Percentiles rank a stretch among this genome's conserved stretches.
phyloP scores from a whole-genome alignment of 2,329 filamentous ascomycete genomes.

The Venturia carpophila region DNA sequence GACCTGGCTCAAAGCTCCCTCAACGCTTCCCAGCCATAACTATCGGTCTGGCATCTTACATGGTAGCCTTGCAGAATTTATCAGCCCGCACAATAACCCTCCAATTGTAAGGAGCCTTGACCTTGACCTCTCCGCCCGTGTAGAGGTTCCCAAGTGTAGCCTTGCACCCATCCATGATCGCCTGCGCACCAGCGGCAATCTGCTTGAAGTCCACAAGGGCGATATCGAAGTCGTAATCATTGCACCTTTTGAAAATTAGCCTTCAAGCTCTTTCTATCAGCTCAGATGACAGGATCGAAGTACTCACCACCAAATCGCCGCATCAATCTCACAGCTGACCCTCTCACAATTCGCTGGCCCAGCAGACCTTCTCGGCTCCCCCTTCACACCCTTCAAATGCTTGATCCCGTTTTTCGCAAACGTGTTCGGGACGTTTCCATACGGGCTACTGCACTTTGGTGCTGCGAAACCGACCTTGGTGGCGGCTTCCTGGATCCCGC shows the following conservation, averaged over 20 bases:
- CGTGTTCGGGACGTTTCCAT: neutral
- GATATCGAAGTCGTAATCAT: slow-evolving; percentile 3
- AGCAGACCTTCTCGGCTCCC: neutral
- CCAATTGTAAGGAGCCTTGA: neutral
- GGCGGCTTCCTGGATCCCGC: neutral
- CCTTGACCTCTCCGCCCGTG: neutral
- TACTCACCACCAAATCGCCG: neutral
- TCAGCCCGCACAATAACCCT: neutral
- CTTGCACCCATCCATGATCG: neutral
- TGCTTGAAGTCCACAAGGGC: neutral
- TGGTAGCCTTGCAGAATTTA: neutral
- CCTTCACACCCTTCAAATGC: neutral
- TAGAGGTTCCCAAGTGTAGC: neutral
- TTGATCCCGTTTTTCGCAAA: neutral
- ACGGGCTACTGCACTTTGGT: neutral
- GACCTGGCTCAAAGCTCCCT: neutral
- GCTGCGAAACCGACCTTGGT: neutral
- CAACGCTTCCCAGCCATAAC: neutral
- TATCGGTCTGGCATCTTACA: neutral
- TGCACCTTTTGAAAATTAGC: neutral
- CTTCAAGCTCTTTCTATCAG: no score
- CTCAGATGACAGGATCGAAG: no score
- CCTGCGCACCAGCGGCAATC: neutral
- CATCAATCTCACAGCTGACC: neutral
- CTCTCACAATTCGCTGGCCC: neutral